Evolutionary conservation across 2,329 filamentous ascomycete species (phyloP).

Genomic region (Colletotrichum limetticola): DNA sequence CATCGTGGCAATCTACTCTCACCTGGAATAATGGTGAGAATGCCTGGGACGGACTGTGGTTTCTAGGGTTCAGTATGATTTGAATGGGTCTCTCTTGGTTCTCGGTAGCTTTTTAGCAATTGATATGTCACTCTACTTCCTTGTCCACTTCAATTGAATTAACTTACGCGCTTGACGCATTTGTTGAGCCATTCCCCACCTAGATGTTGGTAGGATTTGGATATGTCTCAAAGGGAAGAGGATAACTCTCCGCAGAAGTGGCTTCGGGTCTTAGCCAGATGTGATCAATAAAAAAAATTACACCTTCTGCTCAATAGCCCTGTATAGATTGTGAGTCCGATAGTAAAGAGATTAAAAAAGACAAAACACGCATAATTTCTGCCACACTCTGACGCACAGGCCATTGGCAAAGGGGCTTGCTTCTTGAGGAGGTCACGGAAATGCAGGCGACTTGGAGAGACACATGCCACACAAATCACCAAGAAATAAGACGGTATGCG

Average conservation of each 20-base stretch:
- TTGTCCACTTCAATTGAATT: background rate
- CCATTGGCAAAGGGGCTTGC: background rate
- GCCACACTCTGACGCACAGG: background rate
- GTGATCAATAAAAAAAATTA: too few relatives aligned
- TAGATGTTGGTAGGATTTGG: rapidly evolving
- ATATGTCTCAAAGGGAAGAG: too few relatives aligned
- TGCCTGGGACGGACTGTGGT: background rate
- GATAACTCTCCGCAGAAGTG: too few relatives aligned
- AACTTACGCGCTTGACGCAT: background rate
- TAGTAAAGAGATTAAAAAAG: too few relatives aligned
- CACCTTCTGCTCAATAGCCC: too few relatives aligned
- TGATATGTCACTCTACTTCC: background rate
- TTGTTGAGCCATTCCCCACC: background rate
- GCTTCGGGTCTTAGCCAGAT: too few relatives aligned
- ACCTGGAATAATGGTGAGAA: background rate
- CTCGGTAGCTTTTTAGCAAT: background rate
- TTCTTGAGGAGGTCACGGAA: background rate
- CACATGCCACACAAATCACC: background rate
- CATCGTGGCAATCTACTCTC: background rate
- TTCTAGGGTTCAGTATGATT: background rate
- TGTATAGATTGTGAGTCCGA: too few relatives aligned
- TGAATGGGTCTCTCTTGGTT: background rate
- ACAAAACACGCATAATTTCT: background rate
- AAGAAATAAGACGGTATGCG: background rate
- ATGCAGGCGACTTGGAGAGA: background rate